phyloP scores from a whole-genome alignment of 176 grass and related monocot genomes.

The Ensete ventricosum region DNA sequence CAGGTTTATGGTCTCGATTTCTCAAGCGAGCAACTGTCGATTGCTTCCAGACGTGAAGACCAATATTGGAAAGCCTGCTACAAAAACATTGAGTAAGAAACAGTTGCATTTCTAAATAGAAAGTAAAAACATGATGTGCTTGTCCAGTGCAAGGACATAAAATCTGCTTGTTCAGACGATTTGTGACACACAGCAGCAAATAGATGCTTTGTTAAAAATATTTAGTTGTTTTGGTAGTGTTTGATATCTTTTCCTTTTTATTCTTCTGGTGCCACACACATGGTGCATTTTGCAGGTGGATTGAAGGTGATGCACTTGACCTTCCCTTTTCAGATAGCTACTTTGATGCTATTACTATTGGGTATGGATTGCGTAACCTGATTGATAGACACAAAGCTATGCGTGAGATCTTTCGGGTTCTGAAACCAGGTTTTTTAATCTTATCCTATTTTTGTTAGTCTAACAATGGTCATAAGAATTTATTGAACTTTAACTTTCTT shows the following conservation, averaged over 20 bases:
- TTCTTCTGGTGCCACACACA: constrained; percentile 1
- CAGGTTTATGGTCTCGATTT: constrained; percentile 85
- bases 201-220: background rate
- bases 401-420: constrained; percentile 58
- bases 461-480: constrained; percentile 9
- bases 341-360: constrained; percentile 73
- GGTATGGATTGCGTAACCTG: constrained; percentile 72
- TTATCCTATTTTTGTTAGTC: background rate
- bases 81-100: constrained; percentile 83
- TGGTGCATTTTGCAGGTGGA: constrained; percentile 46
- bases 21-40: constrained; percentile 47
- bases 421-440: constrained; percentile 55
- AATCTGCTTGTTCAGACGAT: background rate
- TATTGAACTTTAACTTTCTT: background rate
- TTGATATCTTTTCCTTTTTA: background rate
- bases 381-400: constrained; percentile 62
- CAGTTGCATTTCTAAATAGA: background rate
- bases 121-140: constrained; percentile 24
- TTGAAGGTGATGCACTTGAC: constrained; percentile 81
- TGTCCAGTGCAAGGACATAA: background rate
- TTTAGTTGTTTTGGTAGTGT: background rate
- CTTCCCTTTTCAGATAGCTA: constrained; percentile 51
- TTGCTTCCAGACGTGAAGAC: constrained; percentile 48
- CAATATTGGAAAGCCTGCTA: constrained; percentile 78
- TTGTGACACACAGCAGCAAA: background rate